Evolutionary conservation across 2,329 filamentous ascomycete species (phyloP), one percentile per base, ranked within the genome.

Genomic region (Pestalotiopsis sp.): DNA sequence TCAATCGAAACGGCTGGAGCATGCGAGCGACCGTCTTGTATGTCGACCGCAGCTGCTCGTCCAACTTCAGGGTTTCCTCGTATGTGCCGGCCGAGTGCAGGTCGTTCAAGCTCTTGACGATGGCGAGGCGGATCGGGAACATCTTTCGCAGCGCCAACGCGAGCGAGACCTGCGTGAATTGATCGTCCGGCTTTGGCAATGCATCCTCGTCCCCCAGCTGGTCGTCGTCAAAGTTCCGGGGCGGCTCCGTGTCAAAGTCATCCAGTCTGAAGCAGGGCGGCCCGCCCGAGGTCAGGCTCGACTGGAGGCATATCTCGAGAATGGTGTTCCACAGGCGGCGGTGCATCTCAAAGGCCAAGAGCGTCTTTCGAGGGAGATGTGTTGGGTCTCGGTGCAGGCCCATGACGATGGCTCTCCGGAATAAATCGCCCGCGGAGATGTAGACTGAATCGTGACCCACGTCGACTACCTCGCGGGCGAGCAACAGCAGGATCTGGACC

Each of bases 331-430:
- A 90, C 1, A 90, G 73, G 2, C 88, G 80, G 4, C 87, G 80
- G 2, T 87, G 82, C 75, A 90, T 83, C 75, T 90, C 88, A 1
- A 83, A 80, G 23, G 82, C 80, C 45, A 86, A 82, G 0, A 78
- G 73, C 2, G 84, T 81, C 80, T 87, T 85, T 23, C 81, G 80
- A 6, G 81, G 80, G 4, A 89, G 81, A 68, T 82, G 78, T 38
- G 78, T 80, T 0, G 88, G 87, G 67, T 90, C 88, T 1, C 86
- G 83, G 73, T 90, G 87, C 5, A 90, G 79, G 3, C 88, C 88
- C 82, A 89, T 88, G 67, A 83, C 83, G 74, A 90, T 84, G 66
- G 87, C 88, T 7, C 82, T 83, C 12, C 87, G 80, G n/a, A 89
- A 69, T 12, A 89, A 70, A 0, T 80, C 76, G 0, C 88, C 88